Evolutionary conservation across 2,329 filamentous ascomycete genomes (phyloP), one percentile per base, ranked within the genome.

Genomic region (Cytospora chrysosperma): DNA sequence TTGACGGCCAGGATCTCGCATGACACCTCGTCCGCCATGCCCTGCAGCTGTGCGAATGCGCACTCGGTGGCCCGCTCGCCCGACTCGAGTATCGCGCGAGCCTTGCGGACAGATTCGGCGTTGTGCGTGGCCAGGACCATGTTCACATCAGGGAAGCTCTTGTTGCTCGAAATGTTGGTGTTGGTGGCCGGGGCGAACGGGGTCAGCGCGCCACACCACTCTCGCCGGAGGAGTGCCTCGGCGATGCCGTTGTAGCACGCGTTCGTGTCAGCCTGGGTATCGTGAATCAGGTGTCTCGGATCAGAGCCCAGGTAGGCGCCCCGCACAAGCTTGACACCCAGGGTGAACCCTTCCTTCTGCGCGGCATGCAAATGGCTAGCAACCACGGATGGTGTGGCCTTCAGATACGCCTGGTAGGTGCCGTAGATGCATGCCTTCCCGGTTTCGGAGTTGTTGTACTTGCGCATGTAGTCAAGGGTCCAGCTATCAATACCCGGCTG

Each of bases 1-100:
- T 47, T 54, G 32, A 32, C 37, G 3, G 30, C 59, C 21, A 83
- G 72, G 17, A 88, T 76, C 72, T 87, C 85, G 72, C 85, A 88
- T 73, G 89, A 92, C 59, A 98, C 87, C 73, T 97, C 93, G 70
- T 98, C 94, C 1, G 94, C 94, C 94, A 98, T 98, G 49, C 94
- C 93, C 79, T 94, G 90, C 1, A 97, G 84, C 77, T 97, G 93
- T 3, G 90, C 90, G 74, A 92, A 93, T 1, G 81, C 78, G 2
- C 84, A 74, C 51, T 83, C 79, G 2, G 75, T 75, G 26, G 74
- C 73, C 43, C 74, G 70, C 56, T 76, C 73, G 13, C 77, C 75
- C 10, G 52, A 79, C 8, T 81, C 80, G 63, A 84, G 78, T 28
- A 88, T 75, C 15, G 76, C 77, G 27, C 82, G 82, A 17, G 84